Percentiles rank a stretch among this genome's conserved stretches.
These are phyloP conservation scores for Plantago ovata DNA, from an alignment of 257 asterid species.

Conservation along the genomic window DNA sequence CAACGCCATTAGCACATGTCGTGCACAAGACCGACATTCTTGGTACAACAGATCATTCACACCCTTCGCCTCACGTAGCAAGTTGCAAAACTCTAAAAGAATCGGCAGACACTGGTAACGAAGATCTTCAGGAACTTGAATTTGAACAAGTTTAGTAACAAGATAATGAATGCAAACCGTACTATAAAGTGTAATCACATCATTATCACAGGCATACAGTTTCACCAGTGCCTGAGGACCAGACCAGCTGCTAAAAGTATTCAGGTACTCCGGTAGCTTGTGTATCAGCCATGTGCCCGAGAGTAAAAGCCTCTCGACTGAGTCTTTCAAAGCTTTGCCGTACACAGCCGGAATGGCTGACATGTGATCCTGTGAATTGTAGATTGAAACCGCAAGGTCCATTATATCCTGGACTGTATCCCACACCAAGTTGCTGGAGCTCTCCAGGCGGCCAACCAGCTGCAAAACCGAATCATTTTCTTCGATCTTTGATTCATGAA, in stretches of 20 bases:
- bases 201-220: conserved; percentile 58
- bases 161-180: too few relatives aligned
- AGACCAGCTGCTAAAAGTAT: conserved; percentile 49
- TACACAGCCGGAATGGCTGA: conserved; percentile 25
- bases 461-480: too few relatives aligned
- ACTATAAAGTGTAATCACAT: conserved; percentile 47
- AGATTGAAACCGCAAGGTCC: conserved; percentile 14
- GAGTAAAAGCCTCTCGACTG: conserved; percentile 22
- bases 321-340: conserved; percentile 39
- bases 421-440: conserved; percentile 76
- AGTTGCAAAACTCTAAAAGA: conserved; percentile 53
- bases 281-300: neutral
- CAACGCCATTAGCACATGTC: too few relatives aligned
- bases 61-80: conserved; percentile 41
- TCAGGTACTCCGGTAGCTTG: conserved; percentile 24
- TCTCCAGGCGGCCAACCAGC: conserved; percentile 66
- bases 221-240: conserved; percentile 72
- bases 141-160: conserved; percentile 28
- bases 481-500: too few relatives aligned
- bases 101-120: conserved; percentile 42
- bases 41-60: conserved; percentile 41
- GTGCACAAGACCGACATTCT: conserved; percentile 45
- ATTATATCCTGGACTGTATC: conserved; percentile 37
- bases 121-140: conserved; percentile 24
- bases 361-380: too few relatives aligned